Percentiles rank a stretch among this genome's conserved stretches.
These are phyloP conservation scores for Pistacia integerrima DNA, from an alignment of 345 rosid species.

Conservation along the genomic window DNA sequence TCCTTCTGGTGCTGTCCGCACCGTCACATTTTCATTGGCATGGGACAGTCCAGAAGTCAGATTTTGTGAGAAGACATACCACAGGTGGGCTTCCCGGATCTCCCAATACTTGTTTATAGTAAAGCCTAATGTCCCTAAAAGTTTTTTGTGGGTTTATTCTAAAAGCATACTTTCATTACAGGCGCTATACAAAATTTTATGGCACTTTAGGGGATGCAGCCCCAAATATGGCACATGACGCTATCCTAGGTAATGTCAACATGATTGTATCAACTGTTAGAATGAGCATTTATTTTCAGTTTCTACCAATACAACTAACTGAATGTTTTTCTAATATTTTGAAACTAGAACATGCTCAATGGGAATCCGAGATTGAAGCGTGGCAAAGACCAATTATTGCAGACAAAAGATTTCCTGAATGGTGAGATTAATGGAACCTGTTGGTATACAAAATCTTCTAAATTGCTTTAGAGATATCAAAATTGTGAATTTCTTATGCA, in stretches of 20 bases:
- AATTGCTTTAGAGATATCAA: conserved; percentile 16
- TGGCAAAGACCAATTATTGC: conserved; percentile 95
- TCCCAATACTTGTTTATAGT: neutral
- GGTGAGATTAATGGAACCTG: conserved; percentile 43
- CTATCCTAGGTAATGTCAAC: conserved; percentile 61
- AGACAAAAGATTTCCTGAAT: conserved; percentile 84
- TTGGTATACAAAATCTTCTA: conserved; percentile 20
- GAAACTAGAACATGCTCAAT: conserved; percentile 57
- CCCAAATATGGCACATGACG: conserved; percentile 73
- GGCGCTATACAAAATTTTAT: conserved; percentile 91
- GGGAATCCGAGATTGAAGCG: conserved; percentile 87
- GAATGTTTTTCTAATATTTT: conserved; percentile 20
- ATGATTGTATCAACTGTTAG: conserved; percentile 8
- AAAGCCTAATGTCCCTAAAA: neutral
- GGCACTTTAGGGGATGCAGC: conserved; percentile 83
- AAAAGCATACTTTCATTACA: conserved; percentile 25
- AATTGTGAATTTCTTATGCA: conserved; percentile 34
- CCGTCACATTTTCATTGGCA: conserved; percentile 79
- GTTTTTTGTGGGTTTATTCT: neutral
- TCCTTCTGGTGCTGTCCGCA: conserved; percentile 63
- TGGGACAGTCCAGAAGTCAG: conserved; percentile 94
- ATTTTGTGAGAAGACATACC: conserved; percentile 70
- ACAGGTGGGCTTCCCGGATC: conserved; percentile 47
- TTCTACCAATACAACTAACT: neutral
- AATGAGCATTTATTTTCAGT: neutral